These are phyloP conservation scores for Rubia peregrina DNA, from an alignment of 305 asterid species.

Conservation along the genomic window DNA sequence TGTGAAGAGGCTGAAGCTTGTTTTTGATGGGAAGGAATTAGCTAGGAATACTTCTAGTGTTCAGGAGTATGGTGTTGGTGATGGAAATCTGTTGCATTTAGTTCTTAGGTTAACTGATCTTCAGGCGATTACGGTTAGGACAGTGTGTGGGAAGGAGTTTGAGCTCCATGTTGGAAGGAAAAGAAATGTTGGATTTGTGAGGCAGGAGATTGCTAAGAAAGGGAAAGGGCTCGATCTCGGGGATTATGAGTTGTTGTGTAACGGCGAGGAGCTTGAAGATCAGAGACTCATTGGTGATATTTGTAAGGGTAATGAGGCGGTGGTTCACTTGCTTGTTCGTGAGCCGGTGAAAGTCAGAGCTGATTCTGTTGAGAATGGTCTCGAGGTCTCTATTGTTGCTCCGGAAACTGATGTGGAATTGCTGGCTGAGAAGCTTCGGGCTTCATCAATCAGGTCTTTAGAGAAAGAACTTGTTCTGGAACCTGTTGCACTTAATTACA, in stretches of 20 bases:
- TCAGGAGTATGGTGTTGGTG: conserved; percentile 53
- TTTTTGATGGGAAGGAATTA: conserved; percentile 67
- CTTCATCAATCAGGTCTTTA: conserved; percentile 20
- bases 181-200: conserved; percentile 59
- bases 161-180: conserved; percentile 56
- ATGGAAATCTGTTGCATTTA: conserved; percentile 60
- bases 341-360: conserved; percentile 55
- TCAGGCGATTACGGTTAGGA: conserved; percentile 58
- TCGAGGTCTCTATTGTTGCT: conserved; percentile 57
- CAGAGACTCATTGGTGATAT: conserved; percentile 58
- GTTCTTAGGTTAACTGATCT: conserved; percentile 61
- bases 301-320: conserved; percentile 47
- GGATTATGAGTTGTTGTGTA: conserved; percentile 50
- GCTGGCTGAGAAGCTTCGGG: conserved; percentile 23
- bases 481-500: conserved; percentile 39
- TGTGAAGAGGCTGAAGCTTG: conserved; percentile 59
- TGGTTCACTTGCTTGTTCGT: conserved; percentile 60
- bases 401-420: conserved; percentile 20
- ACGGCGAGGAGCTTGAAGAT: conserved; percentile 74
- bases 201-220: conserved; percentile 50
- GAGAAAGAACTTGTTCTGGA: conserved; percentile 34
- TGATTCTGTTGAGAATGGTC: conserved; percentile 39
- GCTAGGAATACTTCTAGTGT: conserved; percentile 50
- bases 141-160: conserved; percentile 62
- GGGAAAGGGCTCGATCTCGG: conserved; percentile 38